phyloP scores from a whole-genome alignment of 1,284 basidiomycete species.

The Microstroma glucosiphilum region DNA sequence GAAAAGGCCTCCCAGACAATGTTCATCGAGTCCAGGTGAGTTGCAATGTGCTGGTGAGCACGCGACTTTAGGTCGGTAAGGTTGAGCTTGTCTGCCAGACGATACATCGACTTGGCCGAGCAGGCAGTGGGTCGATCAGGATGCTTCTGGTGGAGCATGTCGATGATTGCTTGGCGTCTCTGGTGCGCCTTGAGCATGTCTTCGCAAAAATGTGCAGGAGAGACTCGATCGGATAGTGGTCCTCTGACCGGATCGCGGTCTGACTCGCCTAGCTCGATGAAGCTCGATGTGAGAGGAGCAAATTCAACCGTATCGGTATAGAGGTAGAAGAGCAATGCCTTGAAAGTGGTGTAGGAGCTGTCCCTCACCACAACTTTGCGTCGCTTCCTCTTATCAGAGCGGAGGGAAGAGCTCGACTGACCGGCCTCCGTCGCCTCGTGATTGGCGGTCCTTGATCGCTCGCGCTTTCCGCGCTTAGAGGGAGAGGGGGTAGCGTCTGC shows the following conservation, averaged over 20 bases:
- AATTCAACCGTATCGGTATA: conserved; percentile 80
- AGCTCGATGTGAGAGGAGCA: conserved; percentile 68
- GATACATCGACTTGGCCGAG: conserved; percentile 79
- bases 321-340: conserved; percentile 73
- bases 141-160: conserved; percentile 43
- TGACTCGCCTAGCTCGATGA: conserved; percentile 36
- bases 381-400: background rate
- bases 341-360: conserved; percentile 74
- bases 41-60: conserved; percentile 70
- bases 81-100: conserved; percentile 64
- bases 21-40: conserved; percentile 68
- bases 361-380: conserved; percentile 59
- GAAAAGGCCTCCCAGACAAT: conserved; percentile 81
- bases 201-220: conserved; percentile 9
- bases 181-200: conserved; percentile 18
- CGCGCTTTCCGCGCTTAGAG: too few species aligned
- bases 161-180: conserved; percentile 28
- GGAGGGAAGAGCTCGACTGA: background rate
- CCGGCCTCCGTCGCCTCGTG: too few species aligned
- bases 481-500: too few species aligned
- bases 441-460: too few species aligned
- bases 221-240: background rate
- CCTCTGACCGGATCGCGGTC: conserved; percentile 8
- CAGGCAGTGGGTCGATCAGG: conserved; percentile 65
- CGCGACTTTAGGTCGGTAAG: conserved; percentile 64